Conservation (phyloP, 306 rosid species). For the Cucurbita moschata region DNA sequence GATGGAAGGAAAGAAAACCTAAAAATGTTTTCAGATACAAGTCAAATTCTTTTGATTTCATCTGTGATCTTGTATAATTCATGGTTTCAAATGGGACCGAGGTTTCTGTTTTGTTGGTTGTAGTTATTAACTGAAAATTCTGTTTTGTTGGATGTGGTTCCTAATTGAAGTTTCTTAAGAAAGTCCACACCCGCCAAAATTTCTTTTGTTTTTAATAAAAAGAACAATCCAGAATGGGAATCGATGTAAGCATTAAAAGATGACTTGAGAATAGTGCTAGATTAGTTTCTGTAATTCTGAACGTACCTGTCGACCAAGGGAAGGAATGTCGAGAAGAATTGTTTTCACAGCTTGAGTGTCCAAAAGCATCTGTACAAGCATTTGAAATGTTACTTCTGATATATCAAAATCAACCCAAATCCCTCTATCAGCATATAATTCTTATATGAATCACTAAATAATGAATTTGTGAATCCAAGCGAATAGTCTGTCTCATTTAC, state of each 20-base stretch:
- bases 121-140: background rate
- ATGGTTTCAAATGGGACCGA: background rate
- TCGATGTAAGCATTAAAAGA: background rate
- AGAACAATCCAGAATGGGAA: background rate
- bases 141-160: background rate
- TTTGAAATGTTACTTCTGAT: constrained; percentile 1
- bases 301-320: constrained; percentile 92
- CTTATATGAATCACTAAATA: background rate
- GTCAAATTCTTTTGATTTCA: background rate
- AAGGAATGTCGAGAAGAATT: constrained; percentile 87
- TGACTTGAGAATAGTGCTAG: background rate
- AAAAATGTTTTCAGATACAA: background rate
- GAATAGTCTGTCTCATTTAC: background rate
- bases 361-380: constrained; percentile 73
- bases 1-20: background rate
- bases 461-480: background rate
- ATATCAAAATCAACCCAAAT: background rate
- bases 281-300: background rate
- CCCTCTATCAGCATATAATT: background rate
- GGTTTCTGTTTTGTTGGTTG: background rate
- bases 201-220: background rate
- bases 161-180: background rate
- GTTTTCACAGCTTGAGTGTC: constrained; percentile 99
- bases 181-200: background rate
- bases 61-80: background rate